phyloP scores from a whole-genome alignment of 2,329 filamentous ascomycete genomes.

The Cercospora beticola region DNA sequence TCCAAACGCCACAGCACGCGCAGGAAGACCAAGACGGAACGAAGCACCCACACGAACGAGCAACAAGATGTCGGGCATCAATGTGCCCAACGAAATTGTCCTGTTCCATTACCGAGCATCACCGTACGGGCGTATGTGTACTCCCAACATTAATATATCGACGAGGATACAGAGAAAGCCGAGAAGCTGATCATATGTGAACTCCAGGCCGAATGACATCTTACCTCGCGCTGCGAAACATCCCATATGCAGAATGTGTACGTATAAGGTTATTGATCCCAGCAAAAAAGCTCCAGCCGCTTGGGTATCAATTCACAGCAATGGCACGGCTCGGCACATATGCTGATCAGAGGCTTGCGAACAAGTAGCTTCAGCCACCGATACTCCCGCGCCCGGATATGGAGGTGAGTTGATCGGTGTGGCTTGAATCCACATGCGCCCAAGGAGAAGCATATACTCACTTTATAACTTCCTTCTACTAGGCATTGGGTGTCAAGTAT shows the following conservation, averaged over 20 bases:
- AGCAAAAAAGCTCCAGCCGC: neutral
- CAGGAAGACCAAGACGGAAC: neutral
- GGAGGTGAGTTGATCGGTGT: constrained; percentile 24
- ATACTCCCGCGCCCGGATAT: constrained; percentile 67
- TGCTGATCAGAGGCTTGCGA: constrained; percentile 10
- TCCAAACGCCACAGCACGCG: neutral
- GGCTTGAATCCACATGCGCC: neutral
- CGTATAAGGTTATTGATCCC: constrained; percentile 34
- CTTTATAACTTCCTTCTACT: neutral
- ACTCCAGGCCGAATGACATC: constrained; percentile 57
- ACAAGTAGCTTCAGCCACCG: constrained; percentile 59
- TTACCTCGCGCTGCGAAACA: constrained; percentile 66
- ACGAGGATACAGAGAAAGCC: neutral
- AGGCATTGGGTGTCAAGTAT: constrained; percentile 61
- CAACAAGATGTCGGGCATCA: constrained; percentile 12
- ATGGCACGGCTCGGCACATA: neutral
- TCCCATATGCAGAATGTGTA: constrained; percentile 68
- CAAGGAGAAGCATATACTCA: neutral
- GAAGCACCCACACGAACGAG: neutral
- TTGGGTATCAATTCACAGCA: neutral
- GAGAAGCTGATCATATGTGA: neutral
- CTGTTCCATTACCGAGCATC: constrained; percentile 67
- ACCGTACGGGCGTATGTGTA: constrained; percentile 52
- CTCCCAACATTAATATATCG: neutral
- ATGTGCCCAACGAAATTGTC: constrained; percentile 50